Conservation (phyloP, 1,284 basidiomycete species). For the Leccinum huronense region DNA sequence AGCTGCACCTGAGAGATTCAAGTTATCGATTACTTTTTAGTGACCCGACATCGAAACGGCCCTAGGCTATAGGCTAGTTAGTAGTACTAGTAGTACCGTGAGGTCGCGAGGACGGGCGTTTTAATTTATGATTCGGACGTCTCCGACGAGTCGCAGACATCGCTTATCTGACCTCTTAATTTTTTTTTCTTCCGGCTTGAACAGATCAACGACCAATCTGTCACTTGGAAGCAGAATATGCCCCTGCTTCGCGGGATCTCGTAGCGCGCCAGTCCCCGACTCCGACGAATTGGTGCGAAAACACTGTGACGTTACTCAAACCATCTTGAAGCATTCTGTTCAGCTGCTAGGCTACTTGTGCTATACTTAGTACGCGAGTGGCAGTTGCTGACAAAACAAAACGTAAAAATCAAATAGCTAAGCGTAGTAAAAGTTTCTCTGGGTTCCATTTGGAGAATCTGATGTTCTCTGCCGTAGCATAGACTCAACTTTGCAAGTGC, state of each 20-base stretch:
- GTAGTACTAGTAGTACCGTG: background rate
- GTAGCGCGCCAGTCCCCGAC: too few relatives aligned
- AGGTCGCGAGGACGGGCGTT: background rate
- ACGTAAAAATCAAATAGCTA: too few relatives aligned
- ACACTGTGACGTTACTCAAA: too few relatives aligned
- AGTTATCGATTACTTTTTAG: background rate
- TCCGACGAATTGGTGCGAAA: too few relatives aligned
- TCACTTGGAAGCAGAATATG: constrained; percentile 1
- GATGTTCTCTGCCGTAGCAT: too few relatives aligned
- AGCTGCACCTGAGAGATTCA: background rate
- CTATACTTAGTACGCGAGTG: too few relatives aligned
- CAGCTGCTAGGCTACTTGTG: too few relatives aligned
- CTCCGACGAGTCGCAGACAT: constrained; percentile 1
- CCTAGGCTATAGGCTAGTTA: background rate
- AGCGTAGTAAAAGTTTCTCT: too few relatives aligned
- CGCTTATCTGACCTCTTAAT: constrained; percentile 3
- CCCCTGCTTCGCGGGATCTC: background rate
- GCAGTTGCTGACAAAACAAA: too few relatives aligned
- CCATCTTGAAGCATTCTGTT: too few relatives aligned
- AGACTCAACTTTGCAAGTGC: too few relatives aligned
- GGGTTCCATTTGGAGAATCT: too few relatives aligned
- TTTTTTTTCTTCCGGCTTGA: background rate
- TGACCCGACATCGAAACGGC: background rate
- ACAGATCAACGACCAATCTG: background rate
- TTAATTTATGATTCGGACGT: background rate